Conservation (phyloP, 2,329 filamentous ascomycete species). For the Clonostachys rosea region DNA sequence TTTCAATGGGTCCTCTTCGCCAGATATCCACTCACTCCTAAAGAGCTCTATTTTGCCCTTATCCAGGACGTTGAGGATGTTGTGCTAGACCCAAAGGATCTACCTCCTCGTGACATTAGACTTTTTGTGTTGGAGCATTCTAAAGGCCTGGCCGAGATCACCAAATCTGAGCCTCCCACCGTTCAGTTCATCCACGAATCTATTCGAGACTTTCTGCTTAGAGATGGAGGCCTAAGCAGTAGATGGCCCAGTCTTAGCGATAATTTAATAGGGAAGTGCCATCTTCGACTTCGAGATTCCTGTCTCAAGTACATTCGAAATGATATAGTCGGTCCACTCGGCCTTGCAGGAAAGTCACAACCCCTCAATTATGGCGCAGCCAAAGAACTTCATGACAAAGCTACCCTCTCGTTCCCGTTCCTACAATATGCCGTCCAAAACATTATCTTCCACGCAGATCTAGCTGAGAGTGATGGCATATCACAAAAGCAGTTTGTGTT, state of each 20-base stretch:
- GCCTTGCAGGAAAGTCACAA: background rate
- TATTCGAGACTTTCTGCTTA: conserved; percentile 39
- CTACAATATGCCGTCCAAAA: conserved; percentile 26
- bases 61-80: conserved; percentile 2
- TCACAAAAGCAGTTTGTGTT: conserved; percentile 19
- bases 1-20: background rate
- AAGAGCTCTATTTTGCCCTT: background rate
- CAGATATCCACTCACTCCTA: background rate
- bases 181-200: conserved; percentile 53
- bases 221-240: conserved; percentile 21
- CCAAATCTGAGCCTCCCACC: conserved; percentile 13
- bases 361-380: conserved; percentile 10
- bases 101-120: conserved; percentile 10
- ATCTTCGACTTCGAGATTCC: conserved; percentile 13
- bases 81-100: background rate
- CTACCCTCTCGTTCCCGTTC: conserved; percentile 24
- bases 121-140: conserved; percentile 33
- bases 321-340: background rate
- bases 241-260: conserved; percentile 19
- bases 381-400: conserved; percentile 1
- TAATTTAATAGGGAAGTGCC: conserved; percentile 23
- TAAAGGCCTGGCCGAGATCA: conserved; percentile 44
- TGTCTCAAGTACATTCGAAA: conserved; percentile 16
- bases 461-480: background rate
- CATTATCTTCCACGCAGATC: conserved; percentile 1